Evolutionary conservation across 768 basidiomycete genomes (phyloP), one percentile per base, ranked within the genome.

Genomic region (Lyophyllum atratum): DNA sequence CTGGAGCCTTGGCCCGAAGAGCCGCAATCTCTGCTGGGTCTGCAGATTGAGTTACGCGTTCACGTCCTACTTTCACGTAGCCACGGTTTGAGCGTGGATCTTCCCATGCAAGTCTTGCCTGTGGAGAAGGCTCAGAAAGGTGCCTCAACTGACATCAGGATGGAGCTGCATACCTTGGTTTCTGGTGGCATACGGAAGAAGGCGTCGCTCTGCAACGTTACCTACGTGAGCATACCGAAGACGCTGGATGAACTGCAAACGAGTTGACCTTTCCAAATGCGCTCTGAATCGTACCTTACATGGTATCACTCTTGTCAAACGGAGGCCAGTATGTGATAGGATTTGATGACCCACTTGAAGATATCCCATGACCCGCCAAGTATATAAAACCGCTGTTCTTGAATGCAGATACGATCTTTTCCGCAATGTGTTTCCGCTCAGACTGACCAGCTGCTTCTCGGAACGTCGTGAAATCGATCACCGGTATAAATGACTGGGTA

Each of bases 31-130:
- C 91, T 17, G 77, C 71, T 10, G 84, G 79, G 70, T 92, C 84
- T 29, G 80, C 74, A 24, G 87, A 86, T 59, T 89, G 88, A 0
- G 90, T 90, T 26, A 92, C 88, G 31, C 89, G 87, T 70, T 95
- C 93, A 19, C 93, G 83, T 17, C 93, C 93, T 37, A 90, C 76
- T 59, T 78, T 74, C 48, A 95, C 90, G 68, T 93, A 94, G 29
- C 93, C 93, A 54, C 93, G 82, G 64, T 95, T 93, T 8, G 91
- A 82, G 39, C 90, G 85, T 57, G 92, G 91, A 67, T 92, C 90
- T 54, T 90, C 87, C 92, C 92, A 94, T 55, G 85, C 85, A 6
- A 93, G 79, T 58, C 76, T 73, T 47, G 79, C 74, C 86, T 91
- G 60, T 8, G 33, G 29, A 59, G 45, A 25, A 40, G 40, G 26